Evolutionary conservation across 805 yeast species (phyloP), one percentile per base, ranked within the genome.

Genomic region (Teunomyces tritomae): DNA sequence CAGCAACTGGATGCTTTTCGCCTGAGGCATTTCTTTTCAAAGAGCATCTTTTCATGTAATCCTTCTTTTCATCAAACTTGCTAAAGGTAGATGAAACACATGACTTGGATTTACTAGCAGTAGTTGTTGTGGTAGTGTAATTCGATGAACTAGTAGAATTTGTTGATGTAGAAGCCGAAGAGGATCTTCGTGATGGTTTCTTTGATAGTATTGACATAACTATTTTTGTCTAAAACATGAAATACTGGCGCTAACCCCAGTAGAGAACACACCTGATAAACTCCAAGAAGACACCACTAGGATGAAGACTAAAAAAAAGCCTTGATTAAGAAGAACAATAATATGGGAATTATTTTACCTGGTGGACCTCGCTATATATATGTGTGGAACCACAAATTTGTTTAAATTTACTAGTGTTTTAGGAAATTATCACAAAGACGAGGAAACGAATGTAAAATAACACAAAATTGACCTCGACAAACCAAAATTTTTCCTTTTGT

Each of bases 51-150:
- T 66, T 67, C n/a, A 57, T 65, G 54, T 73, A 73, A 52, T 73
- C 78, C 55, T 72, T 71, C 64, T 73, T 73, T 51, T 73, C 78
- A 52, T 73, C 78, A 56, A 73, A 73, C 51, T 68, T 65, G 39
- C 40, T 37, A n/a, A 37, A 37, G 11, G 28, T 10, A n/a, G 40
- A 37, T 37, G 39, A 17, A 8, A 16, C 20, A 8, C 39, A 20
- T 35, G 27, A 28, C 40, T 37, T 37, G 28, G 24, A 20, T 20
- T 8, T 35, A 6, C 13, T 34, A 6, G 39, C 6, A 26, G 40
- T 24, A 17, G 40, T 37, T 3, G 40, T 35, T 8, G 39, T 26
- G 17, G 40, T 37, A 6, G 40, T 37, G 13, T 37, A 37, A 16
- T 37, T 37, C 8, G 40, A 37, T 13, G 40, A 24, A 37, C 10